Evolutionary conservation across 768 basidiomycete species (phyloP).

Genomic region (Mycena crocata): DNA sequence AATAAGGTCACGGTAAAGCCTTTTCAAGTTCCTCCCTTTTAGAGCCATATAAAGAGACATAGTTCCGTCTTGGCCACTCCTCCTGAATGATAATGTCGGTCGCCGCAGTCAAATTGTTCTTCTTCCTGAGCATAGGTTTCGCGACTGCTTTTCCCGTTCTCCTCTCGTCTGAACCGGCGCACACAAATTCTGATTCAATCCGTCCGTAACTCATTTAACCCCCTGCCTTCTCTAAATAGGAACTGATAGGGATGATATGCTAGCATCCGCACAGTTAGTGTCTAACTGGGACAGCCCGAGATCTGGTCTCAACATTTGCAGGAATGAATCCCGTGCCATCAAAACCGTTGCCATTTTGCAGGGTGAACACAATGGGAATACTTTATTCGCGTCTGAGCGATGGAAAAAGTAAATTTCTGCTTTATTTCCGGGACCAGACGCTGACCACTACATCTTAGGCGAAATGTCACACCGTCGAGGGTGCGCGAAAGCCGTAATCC

Average conservation of each 20-base stretch:
- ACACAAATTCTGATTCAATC: neutral
- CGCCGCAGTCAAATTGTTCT: neutral
- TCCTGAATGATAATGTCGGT: conserved; percentile 1
- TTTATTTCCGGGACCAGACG: neutral
- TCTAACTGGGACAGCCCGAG: neutral
- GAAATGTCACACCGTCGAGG: neutral
- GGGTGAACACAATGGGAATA: neutral
- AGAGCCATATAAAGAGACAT: neutral
- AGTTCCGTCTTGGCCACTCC: neutral
- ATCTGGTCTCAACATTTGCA: neutral
- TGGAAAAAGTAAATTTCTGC: conserved; percentile 10
- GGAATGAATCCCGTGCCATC: neutral
- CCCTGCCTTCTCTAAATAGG: neutral
- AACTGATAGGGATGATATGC: neutral
- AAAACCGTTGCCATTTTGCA: neutral
- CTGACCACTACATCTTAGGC: neutral
- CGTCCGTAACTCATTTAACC: neutral
- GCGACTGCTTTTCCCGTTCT: conserved; percentile 7
- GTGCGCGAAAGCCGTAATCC: conserved; percentile 13
- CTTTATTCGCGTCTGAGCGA: conserved; percentile 21
- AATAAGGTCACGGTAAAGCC: conserved; percentile 21
- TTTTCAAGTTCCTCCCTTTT: neutral
- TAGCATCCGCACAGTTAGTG: conserved; percentile 9
- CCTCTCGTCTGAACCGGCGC: neutral
- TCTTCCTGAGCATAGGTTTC: conserved; percentile 9